These are phyloP conservation scores for Tolypocladium amazonense DNA, from an alignment of 2,329 filamentous ascomycete species.

Conservation along the genomic window DNA sequence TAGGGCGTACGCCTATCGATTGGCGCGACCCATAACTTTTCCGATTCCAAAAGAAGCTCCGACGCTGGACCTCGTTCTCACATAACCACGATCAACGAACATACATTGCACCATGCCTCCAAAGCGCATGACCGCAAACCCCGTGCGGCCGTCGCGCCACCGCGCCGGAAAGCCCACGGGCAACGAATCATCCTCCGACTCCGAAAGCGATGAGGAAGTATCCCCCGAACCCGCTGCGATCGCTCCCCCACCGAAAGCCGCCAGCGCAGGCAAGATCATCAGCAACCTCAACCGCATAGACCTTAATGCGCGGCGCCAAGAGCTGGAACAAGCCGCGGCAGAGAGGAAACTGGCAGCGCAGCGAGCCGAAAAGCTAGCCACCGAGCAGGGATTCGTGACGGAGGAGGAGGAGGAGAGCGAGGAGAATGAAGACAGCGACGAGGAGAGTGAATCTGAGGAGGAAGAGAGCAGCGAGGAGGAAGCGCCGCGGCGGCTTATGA, in stretches of 20 bases:
- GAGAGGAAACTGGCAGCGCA: constrained; percentile 35
- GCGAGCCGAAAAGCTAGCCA: constrained; percentile 39
- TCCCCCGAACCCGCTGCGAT: constrained; percentile 22
- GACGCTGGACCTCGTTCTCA: not conserved
- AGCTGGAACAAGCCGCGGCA: constrained; percentile 33
- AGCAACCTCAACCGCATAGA: constrained; percentile 43
- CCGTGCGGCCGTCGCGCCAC: constrained; percentile 67
- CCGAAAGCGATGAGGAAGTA: constrained; percentile 33
- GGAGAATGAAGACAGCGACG: constrained; percentile 23
- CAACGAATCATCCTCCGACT: constrained; percentile 43
- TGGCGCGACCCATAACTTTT: not conserved
- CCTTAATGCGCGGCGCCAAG: constrained; percentile 34
- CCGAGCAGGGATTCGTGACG: constrained; percentile 54
- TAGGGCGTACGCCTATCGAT: not conserved
- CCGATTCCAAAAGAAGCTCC: no score
- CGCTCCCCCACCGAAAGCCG: constrained; percentile 45
- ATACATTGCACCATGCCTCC: constrained; percentile 41
- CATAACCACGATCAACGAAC: not conserved
- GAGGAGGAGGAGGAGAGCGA: constrained; percentile 37
- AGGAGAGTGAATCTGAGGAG: constrained; percentile 30
- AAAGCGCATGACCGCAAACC: constrained; percentile 91
- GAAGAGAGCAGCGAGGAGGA: constrained; percentile 42
- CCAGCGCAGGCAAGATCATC: constrained; percentile 46
- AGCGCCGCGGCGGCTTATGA: constrained; percentile 44
- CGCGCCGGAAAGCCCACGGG: constrained; percentile 69